Base-by-base conservation (phyloP, 192 early-diverging fungal species). In the Oehlia diaphana region DNA sequence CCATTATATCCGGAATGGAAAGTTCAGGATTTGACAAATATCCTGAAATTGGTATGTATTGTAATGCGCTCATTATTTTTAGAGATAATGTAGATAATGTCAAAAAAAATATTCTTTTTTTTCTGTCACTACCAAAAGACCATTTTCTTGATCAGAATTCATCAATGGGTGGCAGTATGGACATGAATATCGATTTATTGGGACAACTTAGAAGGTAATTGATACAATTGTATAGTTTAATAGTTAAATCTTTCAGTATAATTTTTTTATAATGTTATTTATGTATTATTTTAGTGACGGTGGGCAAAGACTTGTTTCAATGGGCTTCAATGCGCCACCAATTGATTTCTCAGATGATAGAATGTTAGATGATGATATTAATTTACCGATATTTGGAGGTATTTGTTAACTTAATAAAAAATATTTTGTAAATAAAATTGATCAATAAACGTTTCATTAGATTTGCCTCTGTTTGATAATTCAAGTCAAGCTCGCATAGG, bases 371-470 rank as follows among this genome's bases (percentile, higher is more conserved):
- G 68, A 70, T n/a, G 68, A 70, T 44, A 16, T 9, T n/a, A 37
- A 37, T 37, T 44, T 70, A n/a, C 68, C 31, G 33, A 70, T 47
- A 70, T 70, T 70, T 39, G 68, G 68, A 70, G 65, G 65, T 67
- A 67, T 16, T 42, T 42, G 39, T 42, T 42, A 42, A 42, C 7
- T 42, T 8, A 42, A 5, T 42, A 42, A 42, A 42, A 42, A 42
- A 6, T 8, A 31, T 42, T 42, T 42, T 0, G 39, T 42, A 42
- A 42, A 42, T 0, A 31, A 26, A 31, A 33, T 67, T 10, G 6
- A 39, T 42, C 21, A 47, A 42, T 70, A 19, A 21, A 16, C 9
- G 0, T 9, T 44, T 47, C 2, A 47, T 47, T 39, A 16, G 21
- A n/a, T 19, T 44, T 44, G 21, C 16, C 21, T 44, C 35, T n/a